These are phyloP conservation scores for Rosa persica DNA, from an alignment of 306 rosid species.

Conservation along the genomic window DNA sequence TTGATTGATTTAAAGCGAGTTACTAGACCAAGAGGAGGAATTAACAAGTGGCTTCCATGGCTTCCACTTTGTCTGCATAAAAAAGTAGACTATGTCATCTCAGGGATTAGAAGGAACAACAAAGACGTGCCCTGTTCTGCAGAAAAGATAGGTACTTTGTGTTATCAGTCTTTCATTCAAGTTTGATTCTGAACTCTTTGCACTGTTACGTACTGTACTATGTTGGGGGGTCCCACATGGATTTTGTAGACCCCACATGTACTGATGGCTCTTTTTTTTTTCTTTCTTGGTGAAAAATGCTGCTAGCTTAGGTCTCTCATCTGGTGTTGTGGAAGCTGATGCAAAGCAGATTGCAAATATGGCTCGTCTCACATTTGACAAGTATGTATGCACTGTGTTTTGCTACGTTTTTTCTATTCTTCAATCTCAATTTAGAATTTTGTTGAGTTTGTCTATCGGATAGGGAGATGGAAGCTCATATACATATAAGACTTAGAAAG, in stretches of 20 bases:
- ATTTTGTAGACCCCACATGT: background rate
- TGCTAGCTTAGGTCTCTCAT: slow-evolving; percentile 49
- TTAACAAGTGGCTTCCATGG: slow-evolving; percentile 79
- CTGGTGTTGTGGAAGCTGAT: slow-evolving; percentile 72
- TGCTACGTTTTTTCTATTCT: background rate
- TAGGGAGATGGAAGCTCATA: background rate
- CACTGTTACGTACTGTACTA: background rate
- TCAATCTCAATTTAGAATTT: background rate
- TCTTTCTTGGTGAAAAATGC: slow-evolving; percentile 17
- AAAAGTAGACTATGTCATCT: slow-evolving; percentile 41
- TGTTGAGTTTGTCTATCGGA: slow-evolving; percentile 1
- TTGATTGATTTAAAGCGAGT: slow-evolving; percentile 51
- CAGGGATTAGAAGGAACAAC: slow-evolving; percentile 33
- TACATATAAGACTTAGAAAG: background rate
- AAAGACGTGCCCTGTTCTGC: no score
- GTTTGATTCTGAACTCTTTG: background rate
- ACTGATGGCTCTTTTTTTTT: slow-evolving; percentile 4
- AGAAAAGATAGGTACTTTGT: slow-evolving; percentile 44
- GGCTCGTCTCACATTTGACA: slow-evolving; percentile 66
- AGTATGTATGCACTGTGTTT: slow-evolving; percentile 38
- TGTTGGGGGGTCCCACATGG: background rate
- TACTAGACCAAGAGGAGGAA: slow-evolving; percentile 79
- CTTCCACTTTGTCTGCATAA: slow-evolving; percentile 78
- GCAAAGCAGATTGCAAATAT: slow-evolving; percentile 60
- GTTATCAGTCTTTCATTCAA: background rate